Evolutionary conservation across 495 filamentous ascomycete genomes (phyloP).

Genomic region (Massariosphaeria phaeospora): DNA sequence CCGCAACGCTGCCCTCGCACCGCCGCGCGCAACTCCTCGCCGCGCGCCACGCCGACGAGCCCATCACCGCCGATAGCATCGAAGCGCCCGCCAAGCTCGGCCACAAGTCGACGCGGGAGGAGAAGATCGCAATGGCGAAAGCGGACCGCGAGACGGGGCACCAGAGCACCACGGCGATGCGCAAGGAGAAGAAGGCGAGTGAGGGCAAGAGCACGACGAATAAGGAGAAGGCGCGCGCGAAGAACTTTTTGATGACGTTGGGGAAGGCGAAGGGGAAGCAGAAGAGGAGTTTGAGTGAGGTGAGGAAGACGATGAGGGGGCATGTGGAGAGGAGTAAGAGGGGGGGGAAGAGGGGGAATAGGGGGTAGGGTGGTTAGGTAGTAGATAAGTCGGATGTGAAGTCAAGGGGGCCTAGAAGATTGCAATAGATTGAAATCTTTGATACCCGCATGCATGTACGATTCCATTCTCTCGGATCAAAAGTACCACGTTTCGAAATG

Average conservation of each 20-base stretch:
- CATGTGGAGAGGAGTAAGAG: constrained; percentile 80
- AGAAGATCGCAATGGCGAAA: constrained; percentile 70
- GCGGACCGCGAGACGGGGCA: constrained; percentile 72
- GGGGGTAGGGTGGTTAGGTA: too few relatives aligned
- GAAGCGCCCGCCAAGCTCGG: constrained; percentile 65
- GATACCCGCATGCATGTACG: too few relatives aligned
- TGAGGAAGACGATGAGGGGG: constrained; percentile 67
- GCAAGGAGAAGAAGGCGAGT: constrained; percentile 75
- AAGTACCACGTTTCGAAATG: too few relatives aligned
- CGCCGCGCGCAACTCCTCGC: constrained; percentile 43
- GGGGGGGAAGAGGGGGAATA: constrained; percentile 76
- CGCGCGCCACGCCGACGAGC: constrained; percentile 68
- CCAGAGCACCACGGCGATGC: constrained; percentile 72
- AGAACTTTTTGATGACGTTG: constrained; percentile 97
- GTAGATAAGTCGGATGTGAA: too few relatives aligned
- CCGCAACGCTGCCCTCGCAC: constrained; percentile 51
- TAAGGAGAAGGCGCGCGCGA: constrained; percentile 90
- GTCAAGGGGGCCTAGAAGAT: too few relatives aligned
- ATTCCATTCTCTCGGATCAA: too few relatives aligned
- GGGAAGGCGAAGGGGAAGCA: constrained; percentile 90
- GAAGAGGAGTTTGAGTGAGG: constrained; percentile 85
- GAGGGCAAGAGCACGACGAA: constrained; percentile 95
- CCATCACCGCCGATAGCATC: constrained; percentile 80
- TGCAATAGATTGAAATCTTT: too few relatives aligned
- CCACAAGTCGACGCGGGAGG: constrained; percentile 70